A percentile compares a stretch with the other conserved stretches of the same genome.
Conservation (phyloP, 2,329 filamentous ascomycete genomes). For the Aspergillus caelatus region DNA sequence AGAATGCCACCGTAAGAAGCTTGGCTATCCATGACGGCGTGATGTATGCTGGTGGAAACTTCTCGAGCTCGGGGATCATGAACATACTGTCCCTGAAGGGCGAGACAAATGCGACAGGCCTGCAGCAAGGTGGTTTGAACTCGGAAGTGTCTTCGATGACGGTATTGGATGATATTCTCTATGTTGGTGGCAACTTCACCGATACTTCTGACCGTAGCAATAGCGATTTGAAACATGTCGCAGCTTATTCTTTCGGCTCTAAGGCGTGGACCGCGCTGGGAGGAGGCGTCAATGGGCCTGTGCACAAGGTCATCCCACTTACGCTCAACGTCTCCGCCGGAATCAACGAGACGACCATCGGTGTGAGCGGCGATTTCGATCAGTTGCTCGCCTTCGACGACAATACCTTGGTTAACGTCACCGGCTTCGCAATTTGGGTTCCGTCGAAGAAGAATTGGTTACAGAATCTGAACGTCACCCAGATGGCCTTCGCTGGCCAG, state of each 20-base stretch:
- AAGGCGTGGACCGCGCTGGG: conserved; percentile 79
- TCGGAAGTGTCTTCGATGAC: conserved; percentile 74
- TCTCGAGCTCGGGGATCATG: conserved; percentile 66
- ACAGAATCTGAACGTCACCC: conserved; percentile 69
- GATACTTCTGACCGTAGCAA: conserved; percentile 66
- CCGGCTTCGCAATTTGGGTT: conserved; percentile 90
- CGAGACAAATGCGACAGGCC: conserved; percentile 62
- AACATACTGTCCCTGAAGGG: conserved; percentile 75
- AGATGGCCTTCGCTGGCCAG: conserved; percentile 70
- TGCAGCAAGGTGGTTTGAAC: conserved; percentile 76
- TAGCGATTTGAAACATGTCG: conserved; percentile 73
- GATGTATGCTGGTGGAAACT: conserved; percentile 82
- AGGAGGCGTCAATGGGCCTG: conserved; percentile 79
- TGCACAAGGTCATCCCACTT: conserved; percentile 74
- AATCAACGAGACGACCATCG: conserved; percentile 71
- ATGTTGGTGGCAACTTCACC: conserved; percentile 83
- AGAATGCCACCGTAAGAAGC: conserved; percentile 69
- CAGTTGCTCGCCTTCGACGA: conserved; percentile 68
- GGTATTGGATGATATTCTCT: conserved; percentile 67
- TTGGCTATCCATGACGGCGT: conserved; percentile 66
- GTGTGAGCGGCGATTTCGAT: conserved; percentile 78
- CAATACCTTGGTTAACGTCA: conserved; percentile 62
- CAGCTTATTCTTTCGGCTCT: conserved; percentile 69
- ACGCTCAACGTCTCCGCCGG: conserved; percentile 74
- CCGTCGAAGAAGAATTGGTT: conserved; percentile 85